Evolutionary conservation across 257 asterid genomes (phyloP), one percentile per base, ranked within the genome.

Genomic region (Salvia rosmarinus): DNA sequence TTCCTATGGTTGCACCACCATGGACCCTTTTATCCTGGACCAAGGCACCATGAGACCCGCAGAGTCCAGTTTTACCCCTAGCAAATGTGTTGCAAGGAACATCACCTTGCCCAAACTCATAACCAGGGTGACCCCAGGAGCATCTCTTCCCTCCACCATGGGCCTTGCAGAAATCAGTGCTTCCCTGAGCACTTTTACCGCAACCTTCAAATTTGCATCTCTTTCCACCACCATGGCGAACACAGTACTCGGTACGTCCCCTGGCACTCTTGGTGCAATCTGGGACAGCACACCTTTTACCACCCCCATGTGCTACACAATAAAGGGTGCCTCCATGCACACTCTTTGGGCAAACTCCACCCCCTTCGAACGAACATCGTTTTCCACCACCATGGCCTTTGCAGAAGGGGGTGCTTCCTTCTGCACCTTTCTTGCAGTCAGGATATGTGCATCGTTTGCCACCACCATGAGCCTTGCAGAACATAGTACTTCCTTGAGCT

Each of bases 341-440:
- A 71, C 98, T 92, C 82, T 90, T 92, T 0, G 98, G 92, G 82
- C 98, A 92, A 60, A 82, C 58, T 42, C 96, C 90, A 63, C 88
- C 95, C 58, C 97, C 95, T 68, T 82, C 84, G 83, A 84, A 90
- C 2, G 91, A 87, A 64, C 98, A 92, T 43, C 98, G 73, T 70
- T 92, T 92, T 50, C 98, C 98, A 51, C 98, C 98, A 35, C 98
- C 98, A 23, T 92, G 98, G 23, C 96, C 98, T 76, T 92, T 92
- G 82, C 98, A 92, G 66, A 85, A 88, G 8, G 92, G 84, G 3
- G 98, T 92, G 87, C 96, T 90, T 64, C 98, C 98, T 79, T 90
- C 98, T 0, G 98, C 98, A 51, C 96, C 98, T 72, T 92, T 92
- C 46, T 66, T 87, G 82, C 98, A 90, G 25, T 87, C 95, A 25